These are phyloP conservation scores for Priceomyces castillae DNA, from an alignment of 805 yeast species.

Conservation along the genomic window DNA sequence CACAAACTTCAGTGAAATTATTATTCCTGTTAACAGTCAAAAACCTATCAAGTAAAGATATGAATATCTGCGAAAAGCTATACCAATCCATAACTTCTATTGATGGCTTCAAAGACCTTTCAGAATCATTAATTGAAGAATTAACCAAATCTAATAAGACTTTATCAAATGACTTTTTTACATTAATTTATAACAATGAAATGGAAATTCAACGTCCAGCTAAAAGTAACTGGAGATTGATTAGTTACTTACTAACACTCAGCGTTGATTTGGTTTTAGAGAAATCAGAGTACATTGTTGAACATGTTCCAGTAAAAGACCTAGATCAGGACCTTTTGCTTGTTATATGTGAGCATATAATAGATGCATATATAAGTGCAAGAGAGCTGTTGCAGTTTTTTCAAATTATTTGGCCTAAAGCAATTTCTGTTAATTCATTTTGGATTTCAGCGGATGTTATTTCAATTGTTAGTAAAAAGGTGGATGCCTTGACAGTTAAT, in stretches of 20 bases:
- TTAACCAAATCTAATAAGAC: constrained; percentile 52
- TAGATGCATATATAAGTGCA: constrained; percentile 49
- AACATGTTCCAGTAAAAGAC: constrained; percentile 5
- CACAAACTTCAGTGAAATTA: constrained; percentile 10
- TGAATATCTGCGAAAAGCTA: constrained; percentile 45
- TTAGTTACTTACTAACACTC: constrained; percentile 47
- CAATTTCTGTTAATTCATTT: constrained; percentile 13
- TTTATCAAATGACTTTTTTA: constrained; percentile 51
- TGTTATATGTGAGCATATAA: constrained; percentile 28
- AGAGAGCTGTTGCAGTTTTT: constrained; percentile 57
- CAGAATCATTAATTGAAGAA: constrained; percentile 44
- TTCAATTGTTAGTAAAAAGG: constrained; percentile 35
- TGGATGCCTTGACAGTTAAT: constrained; percentile 44
- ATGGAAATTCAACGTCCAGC: constrained; percentile 11
- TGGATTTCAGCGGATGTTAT: constrained; percentile 32
- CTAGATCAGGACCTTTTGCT: constrained; percentile 4
- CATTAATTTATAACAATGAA: constrained; percentile 34
- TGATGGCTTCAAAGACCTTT: constrained; percentile 32
- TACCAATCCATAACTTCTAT: constrained; percentile 39
- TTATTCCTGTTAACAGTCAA: constrained; percentile 28
- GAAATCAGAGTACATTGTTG: constrained; percentile 34
- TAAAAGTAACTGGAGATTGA: constrained; percentile 42
- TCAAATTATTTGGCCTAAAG: constrained; percentile 40
- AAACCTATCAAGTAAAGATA: constrained; percentile 30
- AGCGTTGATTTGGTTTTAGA: constrained; percentile 59